Base-by-base conservation (phyloP, 2,329 filamentous ascomycete genomes). In the Zymoseptoria crescenta region DNA sequence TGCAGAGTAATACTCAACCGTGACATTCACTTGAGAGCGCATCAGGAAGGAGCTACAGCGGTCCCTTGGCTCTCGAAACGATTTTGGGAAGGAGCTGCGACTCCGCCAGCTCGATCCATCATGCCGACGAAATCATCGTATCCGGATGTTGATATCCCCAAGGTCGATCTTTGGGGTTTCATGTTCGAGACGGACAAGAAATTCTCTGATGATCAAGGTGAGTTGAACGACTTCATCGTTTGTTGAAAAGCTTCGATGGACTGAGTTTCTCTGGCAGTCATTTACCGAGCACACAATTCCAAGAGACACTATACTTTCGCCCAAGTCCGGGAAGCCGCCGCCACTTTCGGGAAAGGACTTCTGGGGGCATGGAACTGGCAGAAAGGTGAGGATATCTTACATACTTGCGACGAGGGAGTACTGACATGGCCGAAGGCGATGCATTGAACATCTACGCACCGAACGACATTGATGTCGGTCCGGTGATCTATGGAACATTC, bases 361-460 rank as follows among this genome's bases (percentile, higher is more conserved):
- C 86, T 85, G 69, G 83, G 87, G 27, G 74, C 80, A 21, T 93
- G 87, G 81, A 81, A 85, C 54, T 96, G 91, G 88, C 80, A 85
- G 66, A 91, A 88, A 70, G 88, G 89, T 68, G 3, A 45, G 35
- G 13, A 6, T 6, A 5, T 45, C 13, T 45, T 16, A 7, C 0
- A 13, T 1, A 7, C 3, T 7, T 2, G 7, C 16, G 5, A 45
- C 3, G 35, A 13, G 13, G 13, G 35, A n/a, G 35, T 45, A 6
- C 35, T 45, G 35, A 45, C 16, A 5, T 45, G 4, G 13, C 4
- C 7, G 2, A n/a, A 45, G 35, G 35, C 4, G 89, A 96, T 71
- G 89, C 94, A 1, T 80, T 96, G 21, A 88, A 83, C 9, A 79
- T 96, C 56, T 96, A 87, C 78, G 87, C 89, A 3, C 89, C 91